Evolutionary conservation across 2,329 filamentous ascomycete genomes (phyloP).

Genomic region (Geosmithia morbida): DNA sequence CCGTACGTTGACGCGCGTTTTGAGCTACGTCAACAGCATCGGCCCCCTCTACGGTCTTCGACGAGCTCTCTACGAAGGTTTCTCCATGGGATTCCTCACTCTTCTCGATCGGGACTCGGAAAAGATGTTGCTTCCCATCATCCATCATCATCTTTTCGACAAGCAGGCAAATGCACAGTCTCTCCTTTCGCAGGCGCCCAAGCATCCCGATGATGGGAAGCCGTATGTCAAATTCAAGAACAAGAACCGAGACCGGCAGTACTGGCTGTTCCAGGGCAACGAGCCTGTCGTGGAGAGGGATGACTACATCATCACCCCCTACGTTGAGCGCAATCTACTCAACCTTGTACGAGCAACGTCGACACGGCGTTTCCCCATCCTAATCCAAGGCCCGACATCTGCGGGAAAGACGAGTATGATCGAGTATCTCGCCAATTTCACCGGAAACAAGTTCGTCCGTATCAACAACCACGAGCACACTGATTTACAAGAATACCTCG

Average conservation of each 20-base stretch:
- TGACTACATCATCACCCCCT: slow-evolving; percentile 94
- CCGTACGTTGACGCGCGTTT: slow-evolving; percentile 76
- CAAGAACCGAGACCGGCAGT: slow-evolving; percentile 52
- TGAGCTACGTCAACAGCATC: slow-evolving; percentile 80
- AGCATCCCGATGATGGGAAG: slow-evolving; percentile 60
- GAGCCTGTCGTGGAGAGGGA: slow-evolving; percentile 50
- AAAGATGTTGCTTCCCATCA: slow-evolving; percentile 60
- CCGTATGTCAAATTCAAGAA: slow-evolving; percentile 69
- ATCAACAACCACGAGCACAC: slow-evolving; percentile 99
- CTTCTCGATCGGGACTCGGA: slow-evolving; percentile 75
- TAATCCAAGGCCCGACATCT: slow-evolving; percentile 94
- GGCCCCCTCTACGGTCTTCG: slow-evolving; percentile 72
- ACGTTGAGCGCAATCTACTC: slow-evolving; percentile 85
- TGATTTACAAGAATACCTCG: slow-evolving; percentile 92
- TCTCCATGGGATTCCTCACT: slow-evolving; percentile 95
- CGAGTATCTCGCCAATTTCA: slow-evolving; percentile 91
- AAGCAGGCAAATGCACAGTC: slow-evolving; percentile 52
- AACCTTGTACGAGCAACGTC: slow-evolving; percentile 91
- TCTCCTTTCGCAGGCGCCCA: slow-evolving; percentile 65
- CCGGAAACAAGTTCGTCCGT: slow-evolving; percentile 90
- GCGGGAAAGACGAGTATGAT: slow-evolving; percentile 99
- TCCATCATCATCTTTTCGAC: slow-evolving; percentile 66
- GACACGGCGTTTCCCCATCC: slow-evolving; percentile 78
- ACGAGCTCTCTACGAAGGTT: slow-evolving; percentile 82
- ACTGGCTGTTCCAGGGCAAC: slow-evolving; percentile 75